Conservation (phyloP, 371 early-diverging fungal species). For the Sporodiniella umbellata region DNA sequence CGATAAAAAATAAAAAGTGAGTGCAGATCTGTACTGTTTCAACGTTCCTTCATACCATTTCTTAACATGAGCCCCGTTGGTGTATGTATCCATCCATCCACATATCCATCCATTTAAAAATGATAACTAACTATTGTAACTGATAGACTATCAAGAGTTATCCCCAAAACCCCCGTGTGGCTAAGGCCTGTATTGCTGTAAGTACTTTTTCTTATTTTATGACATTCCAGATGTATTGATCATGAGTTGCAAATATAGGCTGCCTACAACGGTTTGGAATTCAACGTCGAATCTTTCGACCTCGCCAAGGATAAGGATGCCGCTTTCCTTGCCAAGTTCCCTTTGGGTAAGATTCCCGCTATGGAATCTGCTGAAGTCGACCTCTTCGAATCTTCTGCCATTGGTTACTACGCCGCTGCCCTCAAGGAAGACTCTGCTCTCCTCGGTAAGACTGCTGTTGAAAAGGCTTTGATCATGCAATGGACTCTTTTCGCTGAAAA, state of each 20-base stretch:
- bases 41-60: no score
- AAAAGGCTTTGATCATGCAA: conserved; percentile 78
- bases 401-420: conserved; percentile 83
- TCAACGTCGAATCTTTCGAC: conserved; percentile 65
- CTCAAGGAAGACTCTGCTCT: conserved; percentile 60
- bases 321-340: conserved; percentile 85
- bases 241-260: conserved; percentile 42
- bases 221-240: conserved; percentile 50
- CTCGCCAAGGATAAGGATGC: conserved; percentile 60
- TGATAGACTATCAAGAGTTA: conserved; percentile 51
- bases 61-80: conserved; percentile 2
- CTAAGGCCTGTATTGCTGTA: conserved; percentile 67
- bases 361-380: conserved; percentile 74
- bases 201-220: no score
- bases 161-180: conserved; percentile 54
- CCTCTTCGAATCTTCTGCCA: conserved; percentile 82
- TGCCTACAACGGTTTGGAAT: conserved; percentile 68
- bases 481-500: conserved; percentile 74
- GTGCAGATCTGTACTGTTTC: no score
- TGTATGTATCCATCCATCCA: conserved; percentile 1
- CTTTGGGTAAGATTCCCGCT: conserved; percentile 77
- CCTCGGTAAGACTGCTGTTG: conserved; percentile 63
- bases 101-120: not conserved
- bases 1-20: no score
- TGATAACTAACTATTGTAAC: not conserved